These are phyloP conservation scores for Graphium sp. DNA, from an alignment of 2,329 filamentous ascomycete genomes.

Conservation along the genomic window DNA sequence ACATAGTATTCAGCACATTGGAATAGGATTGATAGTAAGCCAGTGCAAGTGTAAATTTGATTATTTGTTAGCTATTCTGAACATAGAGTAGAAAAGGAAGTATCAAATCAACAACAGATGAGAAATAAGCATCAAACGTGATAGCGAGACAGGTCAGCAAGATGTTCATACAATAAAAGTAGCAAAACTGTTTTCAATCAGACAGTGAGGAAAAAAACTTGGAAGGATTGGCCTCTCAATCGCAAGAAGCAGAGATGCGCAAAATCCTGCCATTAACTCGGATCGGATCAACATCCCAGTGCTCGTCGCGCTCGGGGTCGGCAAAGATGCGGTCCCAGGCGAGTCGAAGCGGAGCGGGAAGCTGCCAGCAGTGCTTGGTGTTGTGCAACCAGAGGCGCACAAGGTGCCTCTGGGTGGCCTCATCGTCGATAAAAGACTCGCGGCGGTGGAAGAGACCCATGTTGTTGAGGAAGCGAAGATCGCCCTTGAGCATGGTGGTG, in stretches of 20 bases:
- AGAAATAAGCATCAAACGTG: background rate
- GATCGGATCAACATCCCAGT: constrained; percentile 8
- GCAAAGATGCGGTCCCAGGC: constrained; percentile 37
- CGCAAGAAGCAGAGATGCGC: constrained; percentile 2
- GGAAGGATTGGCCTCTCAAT: no score
- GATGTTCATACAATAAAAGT: no score
- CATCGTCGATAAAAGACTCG: constrained; percentile 26
- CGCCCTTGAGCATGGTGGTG: constrained; percentile 29
- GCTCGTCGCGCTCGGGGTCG: constrained; percentile 28
- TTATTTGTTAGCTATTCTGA: no score
- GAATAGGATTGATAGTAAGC: no score
- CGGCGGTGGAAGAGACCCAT: constrained; percentile 34
- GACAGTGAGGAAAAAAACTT: no score
- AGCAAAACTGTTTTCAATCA: no score
- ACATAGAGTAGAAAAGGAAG: no score
- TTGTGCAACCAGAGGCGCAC: constrained; percentile 32
- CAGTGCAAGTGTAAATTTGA: no score
- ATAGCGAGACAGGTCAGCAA: background rate
- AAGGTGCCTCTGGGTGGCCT: constrained; percentile 27
- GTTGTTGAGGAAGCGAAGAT: constrained; percentile 39
- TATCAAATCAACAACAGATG: no score
- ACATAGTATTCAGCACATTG: no score
- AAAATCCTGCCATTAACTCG: constrained; percentile 1
- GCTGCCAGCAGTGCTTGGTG: constrained; percentile 28
- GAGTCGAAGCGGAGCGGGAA: constrained; percentile 21